Evolutionary conservation across 345 rosid species (phyloP).

Genomic region (Laguncularia racemosa): DNA sequence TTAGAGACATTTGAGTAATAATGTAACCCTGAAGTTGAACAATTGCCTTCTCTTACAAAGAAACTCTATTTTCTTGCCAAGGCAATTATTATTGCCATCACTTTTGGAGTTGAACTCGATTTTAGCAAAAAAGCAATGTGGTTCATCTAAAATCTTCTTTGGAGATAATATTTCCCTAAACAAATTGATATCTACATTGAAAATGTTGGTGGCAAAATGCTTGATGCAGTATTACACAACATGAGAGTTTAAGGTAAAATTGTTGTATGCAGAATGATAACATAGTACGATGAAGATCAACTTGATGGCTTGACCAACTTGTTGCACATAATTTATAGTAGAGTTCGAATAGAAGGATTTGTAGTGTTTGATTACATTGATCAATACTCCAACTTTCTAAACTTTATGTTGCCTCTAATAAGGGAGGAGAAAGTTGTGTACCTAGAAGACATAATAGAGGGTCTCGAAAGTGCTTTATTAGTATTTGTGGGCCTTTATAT

Average conservation of each 20-base stretch:
- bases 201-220: constrained; percentile 65
- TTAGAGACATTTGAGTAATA: too few species aligned
- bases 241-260: constrained; percentile 48
- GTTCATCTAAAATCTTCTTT: neutral
- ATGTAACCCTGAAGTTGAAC: too few species aligned
- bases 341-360: constrained; percentile 29
- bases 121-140: neutral
- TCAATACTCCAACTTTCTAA: constrained; percentile 30
- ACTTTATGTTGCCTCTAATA: constrained; percentile 25
- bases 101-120: too few species aligned
- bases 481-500: constrained; percentile 50
- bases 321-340: constrained; percentile 10
- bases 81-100: too few species aligned
- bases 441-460: constrained; percentile 53
- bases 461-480: constrained; percentile 42
- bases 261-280: constrained; percentile 40
- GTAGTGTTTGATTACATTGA: constrained; percentile 33
- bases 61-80: too few species aligned
- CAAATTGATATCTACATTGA: constrained; percentile 60
- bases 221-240: constrained; percentile 51
- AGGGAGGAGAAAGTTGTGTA: constrained; percentile 42
- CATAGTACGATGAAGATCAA: constrained; percentile 16
- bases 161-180: constrained; percentile 48
- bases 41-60: too few species aligned
- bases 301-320: too few species aligned